Conservation (phyloP, 1,139 yeast genomes). For the Candida tetrigidarum region DNA sequence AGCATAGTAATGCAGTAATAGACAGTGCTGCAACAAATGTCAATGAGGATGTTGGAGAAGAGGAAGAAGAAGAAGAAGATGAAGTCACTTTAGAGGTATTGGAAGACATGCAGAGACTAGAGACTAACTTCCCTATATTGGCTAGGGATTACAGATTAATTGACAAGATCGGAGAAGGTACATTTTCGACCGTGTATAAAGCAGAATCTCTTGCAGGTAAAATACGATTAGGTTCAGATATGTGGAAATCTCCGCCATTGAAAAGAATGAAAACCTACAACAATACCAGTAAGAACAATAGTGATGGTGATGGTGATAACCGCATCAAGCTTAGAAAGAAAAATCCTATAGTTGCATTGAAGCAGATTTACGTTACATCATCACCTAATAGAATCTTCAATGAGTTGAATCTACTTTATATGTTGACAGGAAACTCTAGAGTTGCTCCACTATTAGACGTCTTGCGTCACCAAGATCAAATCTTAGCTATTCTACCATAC, state of each 20-base stretch:
- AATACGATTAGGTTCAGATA: constrained; percentile 40
- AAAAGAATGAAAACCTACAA: constrained; percentile 23
- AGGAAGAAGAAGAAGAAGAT: constrained; percentile 37
- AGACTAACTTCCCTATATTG: constrained; percentile 65
- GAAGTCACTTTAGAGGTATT: constrained; percentile 55
- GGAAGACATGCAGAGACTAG: constrained; percentile 70
- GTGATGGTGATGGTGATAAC: no score
- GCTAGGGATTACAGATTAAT: constrained; percentile 63
- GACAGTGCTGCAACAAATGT: no score
- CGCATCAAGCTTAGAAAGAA: constrained; percentile 24
- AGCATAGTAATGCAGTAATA: background rate
- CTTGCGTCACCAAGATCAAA: constrained; percentile 85
- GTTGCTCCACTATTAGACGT: constrained; percentile 94
- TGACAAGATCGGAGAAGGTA: constrained; percentile 95
- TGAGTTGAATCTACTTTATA: constrained; percentile 78
- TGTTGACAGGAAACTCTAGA: constrained; percentile 66
- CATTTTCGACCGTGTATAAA: constrained; percentile 88
- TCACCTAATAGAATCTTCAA: constrained; percentile 90
- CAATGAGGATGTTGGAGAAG: no score
- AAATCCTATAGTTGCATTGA: constrained; percentile 80
- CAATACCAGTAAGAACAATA: constrained; percentile 8
- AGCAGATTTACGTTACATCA: constrained; percentile 93
- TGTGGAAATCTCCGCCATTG: constrained; percentile 53
- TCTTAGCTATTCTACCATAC: constrained; percentile 89
- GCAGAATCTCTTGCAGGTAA: constrained; percentile 70